phyloP scores from a whole-genome alignment of 2,329 filamentous ascomycete species.

The Anisogramma anomala region DNA sequence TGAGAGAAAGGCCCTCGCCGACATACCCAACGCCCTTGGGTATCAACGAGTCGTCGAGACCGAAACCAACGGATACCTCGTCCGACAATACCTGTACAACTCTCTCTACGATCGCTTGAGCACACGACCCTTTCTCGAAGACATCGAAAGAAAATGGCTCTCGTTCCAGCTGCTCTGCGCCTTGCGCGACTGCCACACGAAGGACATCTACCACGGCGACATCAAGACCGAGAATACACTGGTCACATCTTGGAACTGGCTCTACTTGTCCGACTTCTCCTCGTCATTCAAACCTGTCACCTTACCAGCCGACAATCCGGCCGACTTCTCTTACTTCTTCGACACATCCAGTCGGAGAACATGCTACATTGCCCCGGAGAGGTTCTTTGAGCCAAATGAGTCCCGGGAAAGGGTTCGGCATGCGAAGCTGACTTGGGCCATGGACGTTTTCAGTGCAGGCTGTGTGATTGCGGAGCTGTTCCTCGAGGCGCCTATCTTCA shows the following conservation, averaged over 20 bases:
- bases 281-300: slow-evolving; percentile 90
- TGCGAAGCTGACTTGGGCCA: slow-evolving; percentile 68
- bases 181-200: slow-evolving; percentile 78
- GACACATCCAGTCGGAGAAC: slow-evolving; percentile 84
- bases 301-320: slow-evolving; percentile 90
- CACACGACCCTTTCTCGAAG: slow-evolving; percentile 89
- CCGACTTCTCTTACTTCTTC: slow-evolving; percentile 96
- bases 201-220: slow-evolving; percentile 88
- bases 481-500: slow-evolving; percentile 92
- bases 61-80: slow-evolving; percentile 79
- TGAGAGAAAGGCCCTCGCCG: slow-evolving; percentile 65
- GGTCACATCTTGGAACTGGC: slow-evolving; percentile 98
- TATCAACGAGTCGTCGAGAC: slow-evolving; percentile 91
- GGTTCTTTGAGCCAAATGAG: slow-evolving; percentile 66
- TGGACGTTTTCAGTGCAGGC: slow-evolving; percentile 96
- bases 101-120: slow-evolving; percentile 95
- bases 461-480: slow-evolving; percentile 97
- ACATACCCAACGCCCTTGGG: slow-evolving; percentile 80
- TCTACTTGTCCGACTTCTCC: slow-evolving; percentile 95
- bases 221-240: slow-evolving; percentile 97
- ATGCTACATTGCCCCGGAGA: slow-evolving; percentile 89
- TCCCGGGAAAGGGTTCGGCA: slow-evolving; percentile 36
- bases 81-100: slow-evolving; percentile 90
- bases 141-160: slow-evolving; percentile 98
- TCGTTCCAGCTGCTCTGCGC: slow-evolving; percentile 91